Evolutionary conservation across 352 stramenopile species (phyloP).

Genomic region (Pythium biforme): DNA sequence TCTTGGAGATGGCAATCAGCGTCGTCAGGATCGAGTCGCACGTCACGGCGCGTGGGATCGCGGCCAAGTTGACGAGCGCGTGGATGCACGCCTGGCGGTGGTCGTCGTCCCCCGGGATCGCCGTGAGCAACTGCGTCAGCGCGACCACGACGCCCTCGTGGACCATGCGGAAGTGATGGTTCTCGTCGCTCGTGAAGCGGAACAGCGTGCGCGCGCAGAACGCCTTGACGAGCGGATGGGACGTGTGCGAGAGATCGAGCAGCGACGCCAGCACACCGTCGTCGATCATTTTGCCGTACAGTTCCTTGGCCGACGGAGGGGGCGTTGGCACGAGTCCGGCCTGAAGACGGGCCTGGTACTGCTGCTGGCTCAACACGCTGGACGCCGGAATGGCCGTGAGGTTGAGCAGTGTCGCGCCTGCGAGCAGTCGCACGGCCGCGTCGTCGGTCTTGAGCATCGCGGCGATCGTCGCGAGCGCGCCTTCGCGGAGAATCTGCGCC

Average conservation of each 20-base stretch:
- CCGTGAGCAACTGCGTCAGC: conserved; percentile 64
- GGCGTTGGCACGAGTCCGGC: conserved; percentile 4
- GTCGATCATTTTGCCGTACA: conserved; percentile 75
- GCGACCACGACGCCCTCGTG: conserved; percentile 69
- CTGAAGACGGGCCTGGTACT: neutral
- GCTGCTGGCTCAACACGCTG: neutral
- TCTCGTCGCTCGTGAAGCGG: conserved; percentile 72
- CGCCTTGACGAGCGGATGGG: conserved; percentile 59
- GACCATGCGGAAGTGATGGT: conserved; percentile 75
- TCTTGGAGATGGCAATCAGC: conserved; percentile 41
- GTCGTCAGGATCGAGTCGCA: conserved; percentile 65
- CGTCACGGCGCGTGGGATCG: conserved; percentile 64
- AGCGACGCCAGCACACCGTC: conserved; percentile 55
- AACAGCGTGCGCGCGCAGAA: conserved; percentile 68
- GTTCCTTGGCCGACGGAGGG: conserved; percentile 36
- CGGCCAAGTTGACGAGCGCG: conserved; percentile 71
- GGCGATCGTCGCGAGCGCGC: conserved; percentile 54
- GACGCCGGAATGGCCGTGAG: conserved; percentile 34
- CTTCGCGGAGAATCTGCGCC: conserved; percentile 65
- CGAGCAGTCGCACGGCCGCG: conserved; percentile 55
- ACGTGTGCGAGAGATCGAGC: conserved; percentile 67
- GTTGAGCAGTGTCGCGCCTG: conserved; percentile 76
- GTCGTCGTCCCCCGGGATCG: conserved; percentile 43
- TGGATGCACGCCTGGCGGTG: conserved; percentile 61
- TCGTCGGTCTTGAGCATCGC: conserved; percentile 75